phyloP scores from a whole-genome alignment of 140 eudicot species.

The Erigeron philadelphicus region DNA sequence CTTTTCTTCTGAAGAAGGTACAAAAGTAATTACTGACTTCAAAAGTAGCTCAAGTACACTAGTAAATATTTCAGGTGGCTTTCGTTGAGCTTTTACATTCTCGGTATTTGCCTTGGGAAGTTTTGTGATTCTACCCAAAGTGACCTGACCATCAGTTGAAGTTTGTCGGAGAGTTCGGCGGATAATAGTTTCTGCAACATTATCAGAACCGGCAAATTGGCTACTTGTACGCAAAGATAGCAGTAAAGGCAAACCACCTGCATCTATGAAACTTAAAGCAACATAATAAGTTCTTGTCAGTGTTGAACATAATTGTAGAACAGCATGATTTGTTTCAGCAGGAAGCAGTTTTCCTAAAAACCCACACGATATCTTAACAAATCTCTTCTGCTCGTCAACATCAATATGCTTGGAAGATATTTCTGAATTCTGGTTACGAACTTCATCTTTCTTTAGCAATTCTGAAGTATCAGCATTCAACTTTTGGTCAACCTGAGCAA shows the following conservation, averaged over 20 bases:
- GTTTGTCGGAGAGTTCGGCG: conserved; percentile 87
- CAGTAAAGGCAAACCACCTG: conserved; percentile 75
- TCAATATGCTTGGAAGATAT: conserved; percentile 46
- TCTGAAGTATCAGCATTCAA: conserved; percentile 60
- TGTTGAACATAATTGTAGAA: conserved; percentile 75
- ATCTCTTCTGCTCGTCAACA: conserved; percentile 65
- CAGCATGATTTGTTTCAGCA: conserved; percentile 87
- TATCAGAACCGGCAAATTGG: conserved; percentile 86
- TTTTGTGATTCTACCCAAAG: conserved; percentile 43
- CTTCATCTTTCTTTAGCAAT: conserved; percentile 52
- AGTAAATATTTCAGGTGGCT: conserved; percentile 76
- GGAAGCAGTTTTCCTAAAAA: conserved; percentile 68
- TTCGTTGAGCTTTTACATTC: conserved; percentile 60
- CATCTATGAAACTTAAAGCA: conserved; percentile 74
- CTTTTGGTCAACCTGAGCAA: conserved; percentile 74
- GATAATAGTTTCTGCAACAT: conserved; percentile 71
- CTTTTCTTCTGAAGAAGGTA: conserved; percentile 63
- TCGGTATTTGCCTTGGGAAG: conserved; percentile 47
- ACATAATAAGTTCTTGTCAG: conserved; percentile 79
- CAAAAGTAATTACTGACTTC: conserved; percentile 51
- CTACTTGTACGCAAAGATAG: conserved; percentile 83
- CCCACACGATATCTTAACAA: conserved; percentile 70
- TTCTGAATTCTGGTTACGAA: conserved; percentile 40
- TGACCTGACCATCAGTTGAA: conserved; percentile 43
- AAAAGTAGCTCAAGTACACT: conserved; percentile 77